A percentile compares a stretch with the other conserved stretches of the same genome.
Conservation (phyloP, 2,329 filamentous ascomycete species). For the Aspergillus versicolor region DNA sequence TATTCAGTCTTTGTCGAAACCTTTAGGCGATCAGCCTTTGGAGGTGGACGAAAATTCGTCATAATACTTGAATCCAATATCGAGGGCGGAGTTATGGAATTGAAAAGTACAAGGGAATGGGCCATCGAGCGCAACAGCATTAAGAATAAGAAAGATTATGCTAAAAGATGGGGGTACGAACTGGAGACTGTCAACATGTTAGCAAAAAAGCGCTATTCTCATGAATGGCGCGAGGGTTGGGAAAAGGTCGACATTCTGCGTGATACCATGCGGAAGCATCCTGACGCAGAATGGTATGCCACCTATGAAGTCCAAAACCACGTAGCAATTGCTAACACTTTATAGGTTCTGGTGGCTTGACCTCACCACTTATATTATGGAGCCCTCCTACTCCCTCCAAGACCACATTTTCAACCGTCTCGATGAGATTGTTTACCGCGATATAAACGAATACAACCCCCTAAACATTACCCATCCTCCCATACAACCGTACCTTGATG, state of each 20-base stretch:
- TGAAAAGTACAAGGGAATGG: slow-evolving; percentile 97
- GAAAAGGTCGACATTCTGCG: slow-evolving; percentile 96
- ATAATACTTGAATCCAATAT: slow-evolving; percentile 92
- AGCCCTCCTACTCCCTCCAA: slow-evolving; percentile 86
- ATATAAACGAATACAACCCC: slow-evolving; percentile 95
- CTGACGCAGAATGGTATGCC: slow-evolving; percentile 88
- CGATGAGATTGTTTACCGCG: slow-evolving; percentile 74
- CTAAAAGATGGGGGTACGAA: slow-evolving; percentile 85
- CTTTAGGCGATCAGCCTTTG: slow-evolving; percentile 73
- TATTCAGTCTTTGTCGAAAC: slow-evolving; percentile 52
- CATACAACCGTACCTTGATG: slow-evolving; percentile 72
- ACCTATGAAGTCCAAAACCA: not conserved
- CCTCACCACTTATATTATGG: slow-evolving; percentile 97
- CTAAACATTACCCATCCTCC: slow-evolving; percentile 88
- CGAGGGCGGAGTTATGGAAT: slow-evolving; percentile 97
- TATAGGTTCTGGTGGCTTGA: slow-evolving; percentile 98
- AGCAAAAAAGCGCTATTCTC: slow-evolving; percentile 96
- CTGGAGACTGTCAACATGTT: slow-evolving; percentile 98
- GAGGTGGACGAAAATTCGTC: slow-evolving; percentile 87
- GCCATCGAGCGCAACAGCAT: slow-evolving; percentile 96
- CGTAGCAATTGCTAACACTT: slow-evolving; percentile 10
- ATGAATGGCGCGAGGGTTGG: slow-evolving; percentile 99
- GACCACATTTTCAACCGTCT: slow-evolving; percentile 85
- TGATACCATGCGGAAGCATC: slow-evolving; percentile 87
- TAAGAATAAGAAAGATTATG: slow-evolving; percentile 90